A percentile compares a stretch with the other conserved stretches of the same genome.
Conservation (phyloP, 163 green algal genomes). For the Prototheca cutis region DNA sequence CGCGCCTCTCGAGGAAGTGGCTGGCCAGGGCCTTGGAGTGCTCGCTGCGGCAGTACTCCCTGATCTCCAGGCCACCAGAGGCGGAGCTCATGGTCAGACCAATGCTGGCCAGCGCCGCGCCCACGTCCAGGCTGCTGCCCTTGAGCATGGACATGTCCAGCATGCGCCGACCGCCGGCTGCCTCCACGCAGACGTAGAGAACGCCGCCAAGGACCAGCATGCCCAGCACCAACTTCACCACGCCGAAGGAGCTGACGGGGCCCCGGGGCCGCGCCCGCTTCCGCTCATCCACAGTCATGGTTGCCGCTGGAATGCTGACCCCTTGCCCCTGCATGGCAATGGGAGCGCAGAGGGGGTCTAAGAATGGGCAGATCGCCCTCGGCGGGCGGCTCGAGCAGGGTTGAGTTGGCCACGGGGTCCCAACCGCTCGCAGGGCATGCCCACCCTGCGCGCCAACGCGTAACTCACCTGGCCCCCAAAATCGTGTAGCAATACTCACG, state of each 20-base stretch:
- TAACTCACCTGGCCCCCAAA: too few species aligned
- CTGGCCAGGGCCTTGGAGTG: conserved; percentile 2
- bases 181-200: neutral
- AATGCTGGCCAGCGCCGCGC: neutral
- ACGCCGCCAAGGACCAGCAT: neutral
- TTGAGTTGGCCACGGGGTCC: too few species aligned
- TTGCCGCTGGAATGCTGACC: too few species aligned
- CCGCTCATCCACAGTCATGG: neutral
- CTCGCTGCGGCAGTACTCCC: conserved; percentile 2
- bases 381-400: too few species aligned
- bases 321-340: too few species aligned
- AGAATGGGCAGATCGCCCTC: too few species aligned
- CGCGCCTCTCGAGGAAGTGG: conserved; percentile 9
- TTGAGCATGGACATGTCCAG: neutral
- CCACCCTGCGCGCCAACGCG: too few species aligned
- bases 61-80: conserved; percentile 2
- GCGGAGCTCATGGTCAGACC: conserved; percentile 1
- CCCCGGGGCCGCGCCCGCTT: neutral
- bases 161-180: neutral
- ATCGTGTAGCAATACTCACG: too few species aligned
- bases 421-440: too few species aligned
- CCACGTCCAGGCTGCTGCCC: neutral
- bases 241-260: neutral
- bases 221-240: neutral
- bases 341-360: too few species aligned